These are phyloP conservation scores for Pleurozium schreberi DNA, from an alignment of 225 moss, liverwort and hornwort species.

Conservation along the genomic window DNA sequence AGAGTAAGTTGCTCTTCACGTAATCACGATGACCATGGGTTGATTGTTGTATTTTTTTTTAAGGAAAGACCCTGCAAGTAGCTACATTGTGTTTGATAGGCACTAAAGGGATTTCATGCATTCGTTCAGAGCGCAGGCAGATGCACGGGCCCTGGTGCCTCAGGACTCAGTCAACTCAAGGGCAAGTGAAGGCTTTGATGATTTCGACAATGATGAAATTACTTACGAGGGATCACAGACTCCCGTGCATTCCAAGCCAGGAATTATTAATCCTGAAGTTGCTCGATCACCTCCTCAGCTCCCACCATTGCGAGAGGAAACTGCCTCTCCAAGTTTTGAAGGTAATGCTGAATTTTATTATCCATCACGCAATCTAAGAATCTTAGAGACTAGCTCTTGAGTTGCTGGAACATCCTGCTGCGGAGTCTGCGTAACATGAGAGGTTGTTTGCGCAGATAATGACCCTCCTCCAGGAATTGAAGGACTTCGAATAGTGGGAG, in stretches of 20 bases:
- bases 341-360: slow-evolving; percentile 16
- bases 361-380: not conserved
- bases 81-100: not conserved
- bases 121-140: slow-evolving; percentile 23
- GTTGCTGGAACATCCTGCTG: not conserved
- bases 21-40: not conserved
- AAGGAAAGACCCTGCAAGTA: not conserved
- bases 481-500: slow-evolving; percentile 81
- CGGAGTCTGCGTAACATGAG: not conserved
- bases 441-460: slow-evolving; percentile 37
- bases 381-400: not conserved
- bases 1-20: slow-evolving; percentile 45
- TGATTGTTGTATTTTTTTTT: not conserved
- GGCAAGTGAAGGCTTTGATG: slow-evolving; percentile 31
- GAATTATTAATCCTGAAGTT: slow-evolving; percentile 39
- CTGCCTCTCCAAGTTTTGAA: slow-evolving; percentile 47
- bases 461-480: slow-evolving; percentile 80
- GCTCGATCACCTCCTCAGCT: slow-evolving; percentile 62
- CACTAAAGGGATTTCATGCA: not conserved
- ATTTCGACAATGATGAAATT: slow-evolving; percentile 35
- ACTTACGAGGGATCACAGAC: slow-evolving; percentile 24
- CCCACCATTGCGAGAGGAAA: slow-evolving; percentile 70
- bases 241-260: slow-evolving; percentile 20
- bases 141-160: slow-evolving; percentile 14
- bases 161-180: slow-evolving; percentile 34